phyloP scores from a whole-genome alignment of 495 filamentous ascomycete species.

The Penicillium odoratum region DNA sequence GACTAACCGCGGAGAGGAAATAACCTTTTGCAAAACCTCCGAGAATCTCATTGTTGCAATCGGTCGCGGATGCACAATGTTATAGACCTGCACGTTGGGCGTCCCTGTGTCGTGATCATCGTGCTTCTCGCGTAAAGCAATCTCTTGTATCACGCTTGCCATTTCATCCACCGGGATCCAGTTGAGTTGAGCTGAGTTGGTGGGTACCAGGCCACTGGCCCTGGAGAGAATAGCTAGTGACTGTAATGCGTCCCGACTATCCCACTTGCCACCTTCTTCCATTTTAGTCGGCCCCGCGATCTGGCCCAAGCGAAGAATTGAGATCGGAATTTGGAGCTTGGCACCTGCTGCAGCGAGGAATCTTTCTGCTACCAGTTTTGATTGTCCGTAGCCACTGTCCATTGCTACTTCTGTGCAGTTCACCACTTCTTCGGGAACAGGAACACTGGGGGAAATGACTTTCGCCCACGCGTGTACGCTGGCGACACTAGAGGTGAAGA shows the following conservation, averaged over 20 bases:
- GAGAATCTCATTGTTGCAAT: constrained; percentile 17
- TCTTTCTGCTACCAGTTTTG: constrained; percentile 37
- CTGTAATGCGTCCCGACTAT: constrained; percentile 28
- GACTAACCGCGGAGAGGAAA: constrained; percentile 17
- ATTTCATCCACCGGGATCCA: constrained; percentile 32
- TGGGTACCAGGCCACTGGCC: constrained; percentile 21
- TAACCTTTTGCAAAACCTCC: constrained; percentile 8
- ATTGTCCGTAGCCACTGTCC: constrained; percentile 46
- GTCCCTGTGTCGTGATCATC: constrained; percentile 9
- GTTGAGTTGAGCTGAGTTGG: constrained; percentile 17
- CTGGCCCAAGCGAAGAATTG: constrained; percentile 54
- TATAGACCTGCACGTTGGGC: constrained; percentile 18
- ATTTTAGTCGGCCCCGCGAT: constrained; percentile 45
- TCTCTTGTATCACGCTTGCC: constrained; percentile 19
- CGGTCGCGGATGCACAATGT: constrained; percentile 25
- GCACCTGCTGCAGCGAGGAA: constrained; percentile 48
- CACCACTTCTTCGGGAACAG: constrained; percentile 47
- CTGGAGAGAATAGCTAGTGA: constrained; percentile 25
- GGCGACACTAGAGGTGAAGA: constrained; percentile 54
- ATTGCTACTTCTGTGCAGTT: constrained; percentile 33
- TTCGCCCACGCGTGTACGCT: constrained; percentile 30
- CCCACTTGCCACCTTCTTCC: constrained; percentile 22
- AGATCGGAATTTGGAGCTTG: constrained; percentile 37
- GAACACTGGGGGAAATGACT: constrained; percentile 22
- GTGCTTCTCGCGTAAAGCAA: constrained; percentile 10